Conservation (phyloP, 2,329 filamentous ascomycete genomes). For the Colletotrichum sansevieriae region DNA sequence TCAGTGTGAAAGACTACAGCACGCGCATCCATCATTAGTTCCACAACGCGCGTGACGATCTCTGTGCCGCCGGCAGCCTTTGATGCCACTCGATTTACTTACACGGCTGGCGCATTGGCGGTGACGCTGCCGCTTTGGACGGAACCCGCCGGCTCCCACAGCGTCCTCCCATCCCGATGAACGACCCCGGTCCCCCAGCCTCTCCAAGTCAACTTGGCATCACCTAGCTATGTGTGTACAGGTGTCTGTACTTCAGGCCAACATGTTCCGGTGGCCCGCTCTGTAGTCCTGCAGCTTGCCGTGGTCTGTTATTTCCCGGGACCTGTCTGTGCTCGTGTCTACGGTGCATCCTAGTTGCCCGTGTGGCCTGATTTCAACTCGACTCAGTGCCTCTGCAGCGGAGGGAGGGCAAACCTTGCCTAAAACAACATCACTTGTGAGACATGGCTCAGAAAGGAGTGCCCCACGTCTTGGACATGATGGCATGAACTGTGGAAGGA, state of each 20-base stretch:
- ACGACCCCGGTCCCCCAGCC: neutral
- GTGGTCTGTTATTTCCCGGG: slow-evolving; percentile 1
- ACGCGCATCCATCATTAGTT: neutral
- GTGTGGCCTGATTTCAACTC: neutral
- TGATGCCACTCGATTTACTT: neutral
- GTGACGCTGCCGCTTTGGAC: neutral
- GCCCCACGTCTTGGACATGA: no score
- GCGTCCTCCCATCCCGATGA: no score
- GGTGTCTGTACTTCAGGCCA: neutral
- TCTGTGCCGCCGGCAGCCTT: neutral
- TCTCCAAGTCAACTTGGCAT: neutral
- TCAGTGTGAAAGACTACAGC: neutral
- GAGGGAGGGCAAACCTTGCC: no score
- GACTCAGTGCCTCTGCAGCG: no score
- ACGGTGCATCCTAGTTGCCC: slow-evolving; percentile 1
- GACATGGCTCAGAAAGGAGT: no score
- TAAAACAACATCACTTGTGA: no score
- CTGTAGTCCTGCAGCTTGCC: slow-evolving; percentile 18
- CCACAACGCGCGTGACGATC: neutral
- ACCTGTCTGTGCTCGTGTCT: neutral
- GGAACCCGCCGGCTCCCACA: slow-evolving; percentile 10
- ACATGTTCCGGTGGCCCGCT: slow-evolving; percentile 20
- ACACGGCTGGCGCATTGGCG: neutral
- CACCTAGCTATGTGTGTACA: no score
- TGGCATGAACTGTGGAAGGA: no score